Evolutionary conservation across 257 asterid species (phyloP).

Genomic region (Solanum chiquidenum): DNA sequence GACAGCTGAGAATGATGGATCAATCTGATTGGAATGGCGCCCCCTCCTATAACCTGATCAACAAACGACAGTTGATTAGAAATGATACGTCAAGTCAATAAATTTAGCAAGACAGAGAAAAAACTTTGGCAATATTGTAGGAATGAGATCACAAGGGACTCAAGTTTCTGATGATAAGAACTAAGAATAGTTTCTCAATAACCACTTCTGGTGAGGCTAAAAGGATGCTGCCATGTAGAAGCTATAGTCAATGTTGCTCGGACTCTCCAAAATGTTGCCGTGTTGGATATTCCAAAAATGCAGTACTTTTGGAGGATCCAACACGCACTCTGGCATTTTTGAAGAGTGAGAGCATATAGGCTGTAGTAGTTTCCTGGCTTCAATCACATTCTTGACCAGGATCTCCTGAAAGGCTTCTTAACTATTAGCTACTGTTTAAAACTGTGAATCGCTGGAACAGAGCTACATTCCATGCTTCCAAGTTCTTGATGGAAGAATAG

Average conservation of each 20-base stretch:
- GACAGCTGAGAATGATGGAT: background rate
- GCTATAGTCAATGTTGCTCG: background rate
- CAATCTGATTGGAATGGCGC: background rate
- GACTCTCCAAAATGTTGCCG: background rate
- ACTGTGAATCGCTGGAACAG: background rate
- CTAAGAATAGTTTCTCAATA: background rate
- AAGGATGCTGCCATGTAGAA: background rate
- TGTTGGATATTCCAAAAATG: background rate
- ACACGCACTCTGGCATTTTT: background rate
- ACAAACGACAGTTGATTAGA: background rate
- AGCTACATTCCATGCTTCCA: background rate
- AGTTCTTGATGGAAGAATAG: background rate
- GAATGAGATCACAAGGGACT: background rate
- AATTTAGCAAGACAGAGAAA: background rate
- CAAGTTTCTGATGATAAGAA: background rate
- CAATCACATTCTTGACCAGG: background rate
- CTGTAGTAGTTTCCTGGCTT: background rate
- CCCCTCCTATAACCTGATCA: background rate
- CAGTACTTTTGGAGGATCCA: background rate
- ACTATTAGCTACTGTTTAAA: background rate
- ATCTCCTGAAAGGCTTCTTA: background rate
- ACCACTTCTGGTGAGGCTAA: background rate
- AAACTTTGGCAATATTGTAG: background rate
- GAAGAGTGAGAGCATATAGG: background rate
- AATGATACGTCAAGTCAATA: background rate